phyloP scores from a whole-genome alignment of 495 filamentous ascomycete species.

The Sordaria brevicollis region DNA sequence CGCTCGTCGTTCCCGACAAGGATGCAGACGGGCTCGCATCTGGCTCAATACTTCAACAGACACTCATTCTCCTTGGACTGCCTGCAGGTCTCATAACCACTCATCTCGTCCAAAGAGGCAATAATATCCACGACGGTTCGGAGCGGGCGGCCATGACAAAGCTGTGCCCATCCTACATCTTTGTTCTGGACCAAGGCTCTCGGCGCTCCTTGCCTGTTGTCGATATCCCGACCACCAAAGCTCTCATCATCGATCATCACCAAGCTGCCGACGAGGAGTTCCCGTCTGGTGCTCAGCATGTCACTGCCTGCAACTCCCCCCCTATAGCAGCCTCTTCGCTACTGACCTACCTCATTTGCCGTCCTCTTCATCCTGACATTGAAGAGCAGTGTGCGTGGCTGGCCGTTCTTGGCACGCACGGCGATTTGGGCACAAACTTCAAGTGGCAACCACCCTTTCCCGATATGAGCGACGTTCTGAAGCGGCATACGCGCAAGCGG shows the following conservation, averaged over 20 bases:
- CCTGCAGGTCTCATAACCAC: slow-evolving; percentile 32
- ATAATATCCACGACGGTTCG: slow-evolving; percentile 35
- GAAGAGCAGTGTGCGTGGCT: slow-evolving; percentile 38
- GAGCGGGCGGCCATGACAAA: slow-evolving; percentile 36
- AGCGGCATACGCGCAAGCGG: slow-evolving; percentile 44
- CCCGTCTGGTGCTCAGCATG: slow-evolving; percentile 35
- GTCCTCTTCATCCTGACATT: slow-evolving; percentile 34
- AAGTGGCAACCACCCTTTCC: slow-evolving; percentile 51
- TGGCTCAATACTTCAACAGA: slow-evolving; percentile 46
- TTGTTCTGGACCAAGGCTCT: slow-evolving; percentile 52
- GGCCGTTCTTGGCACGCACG: slow-evolving; percentile 47
- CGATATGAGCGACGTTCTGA: slow-evolving; percentile 44
- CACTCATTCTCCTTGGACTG: slow-evolving; percentile 41
- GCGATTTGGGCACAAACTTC: slow-evolving; percentile 46
- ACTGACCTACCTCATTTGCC: slow-evolving; percentile 47
- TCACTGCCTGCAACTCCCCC: slow-evolving; percentile 44
- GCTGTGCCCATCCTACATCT: slow-evolving; percentile 39
- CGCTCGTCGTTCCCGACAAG: slow-evolving; percentile 49
- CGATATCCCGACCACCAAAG: slow-evolving; percentile 19
- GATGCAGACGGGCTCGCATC: slow-evolving; percentile 51
- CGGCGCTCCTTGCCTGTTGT: slow-evolving; percentile 37
- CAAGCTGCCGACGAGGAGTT: slow-evolving; percentile 36
- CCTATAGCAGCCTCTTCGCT: slow-evolving; percentile 48
- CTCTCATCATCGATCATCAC: slow-evolving; percentile 52
- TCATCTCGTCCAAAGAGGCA: slow-evolving; percentile 43